A percentile compares a stretch with the other conserved stretches of the same genome.
phyloP scores from a whole-genome alignment of 1,284 basidiomycete species.

The Mycena citricolor region DNA sequence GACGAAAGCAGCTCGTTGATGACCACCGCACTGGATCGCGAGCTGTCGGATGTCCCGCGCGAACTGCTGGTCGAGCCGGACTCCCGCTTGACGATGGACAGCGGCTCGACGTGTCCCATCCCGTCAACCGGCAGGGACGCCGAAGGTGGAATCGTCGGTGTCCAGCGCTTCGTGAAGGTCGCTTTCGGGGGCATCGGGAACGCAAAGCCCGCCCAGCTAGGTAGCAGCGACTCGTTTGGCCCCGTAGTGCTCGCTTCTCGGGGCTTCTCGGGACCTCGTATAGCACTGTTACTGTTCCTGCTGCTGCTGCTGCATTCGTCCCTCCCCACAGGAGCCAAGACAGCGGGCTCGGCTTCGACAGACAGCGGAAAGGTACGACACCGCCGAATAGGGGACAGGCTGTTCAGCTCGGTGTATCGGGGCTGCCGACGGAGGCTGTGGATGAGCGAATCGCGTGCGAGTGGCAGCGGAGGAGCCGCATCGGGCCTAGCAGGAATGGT shows the following conservation, averaged over 20 bases:
- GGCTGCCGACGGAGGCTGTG: constrained; percentile 9
- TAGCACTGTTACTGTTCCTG: no score
- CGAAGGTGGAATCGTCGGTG: not conserved
- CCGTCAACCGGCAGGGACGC: constrained; percentile 4
- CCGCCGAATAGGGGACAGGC: constrained; percentile 11
- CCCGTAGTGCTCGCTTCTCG: not conserved
- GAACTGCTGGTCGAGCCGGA: constrained; percentile 1
- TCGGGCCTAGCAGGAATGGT: constrained; percentile 18
- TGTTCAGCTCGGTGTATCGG: constrained; percentile 4
- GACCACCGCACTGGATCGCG: not conserved
- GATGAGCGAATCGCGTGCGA: not conserved
- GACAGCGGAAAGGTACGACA: constrained; percentile 13
- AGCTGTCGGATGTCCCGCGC: not conserved
- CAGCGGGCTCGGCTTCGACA: not conserved
- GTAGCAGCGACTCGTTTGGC: not conserved
- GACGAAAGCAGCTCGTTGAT: constrained; percentile 17
- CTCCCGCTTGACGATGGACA: constrained; percentile 16
- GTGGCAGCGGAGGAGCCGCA: constrained; percentile 4
- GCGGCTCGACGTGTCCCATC: constrained; percentile 4
- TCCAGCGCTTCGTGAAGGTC: constrained; percentile 13
- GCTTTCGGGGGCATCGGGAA: constrained; percentile 10
- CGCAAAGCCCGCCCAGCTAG: not conserved
- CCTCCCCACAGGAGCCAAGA: not conserved
- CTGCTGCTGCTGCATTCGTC: no score
- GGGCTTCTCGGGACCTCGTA: no score